Base-by-base conservation (phyloP, 768 basidiomycete species). In the Russula earlei region DNA sequence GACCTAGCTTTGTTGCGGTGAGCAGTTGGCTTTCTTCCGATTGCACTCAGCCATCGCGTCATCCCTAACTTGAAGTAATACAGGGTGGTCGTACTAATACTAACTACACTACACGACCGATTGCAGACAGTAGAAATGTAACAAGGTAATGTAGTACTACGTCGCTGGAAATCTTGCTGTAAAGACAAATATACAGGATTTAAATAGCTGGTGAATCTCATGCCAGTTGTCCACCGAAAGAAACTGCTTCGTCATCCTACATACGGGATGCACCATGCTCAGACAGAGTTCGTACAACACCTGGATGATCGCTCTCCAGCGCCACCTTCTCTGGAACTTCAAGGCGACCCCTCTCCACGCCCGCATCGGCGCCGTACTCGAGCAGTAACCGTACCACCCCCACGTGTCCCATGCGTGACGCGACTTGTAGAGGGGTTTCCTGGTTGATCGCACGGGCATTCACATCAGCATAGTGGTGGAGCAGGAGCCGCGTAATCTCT, bases 381-480 rank as follows among this genome's bases (percentile, higher is more conserved):
- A 54, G 46, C 29, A 54, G 37, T 15, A 54, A 41, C 31, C 22
- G 45, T 24, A 54, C 53, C 12, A 48, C 22, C 17, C 15, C 53
- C 14, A 4, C 22, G 41, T 54, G 53, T 11, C 53, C 53, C 29
- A 48, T 46, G 17, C 45, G 53, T 5, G 38, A 54, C 24, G 46
- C 53, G 38, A 48, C 45, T 2, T 48, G 45, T 29, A 54, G 22
- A 1, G 53, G 45, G 37, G 53, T 47, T 38, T 54, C 53, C 1
- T 10, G 29, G 29, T 48, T 54, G 29, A 38, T 31, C 17, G 46
- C 46, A 10, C 53, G 37, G 22, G 46, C 36, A 41, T 54, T 14
- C 9, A 19, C 38, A 8, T 54, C 38, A 6, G 53, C 53, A n/a
- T 20, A 9, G n/a, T 41, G 37, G 15, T 54, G 29, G 1, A 54